These are phyloP conservation scores for Termitomyces sp. DNA, from an alignment of 768 basidiomycete genomes.

Conservation along the genomic window DNA sequence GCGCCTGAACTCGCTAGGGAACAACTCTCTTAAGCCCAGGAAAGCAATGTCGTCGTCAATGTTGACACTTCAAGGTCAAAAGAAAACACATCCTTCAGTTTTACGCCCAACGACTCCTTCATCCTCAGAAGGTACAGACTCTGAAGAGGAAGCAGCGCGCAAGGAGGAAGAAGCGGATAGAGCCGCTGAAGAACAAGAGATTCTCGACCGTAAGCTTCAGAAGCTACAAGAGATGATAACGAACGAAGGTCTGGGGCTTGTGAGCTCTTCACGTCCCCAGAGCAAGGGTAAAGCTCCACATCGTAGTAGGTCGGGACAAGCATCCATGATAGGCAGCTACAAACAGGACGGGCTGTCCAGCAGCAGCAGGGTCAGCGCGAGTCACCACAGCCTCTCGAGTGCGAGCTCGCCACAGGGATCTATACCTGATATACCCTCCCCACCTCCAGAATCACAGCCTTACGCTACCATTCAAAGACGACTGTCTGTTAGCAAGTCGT, in stretches of 20 bases:
- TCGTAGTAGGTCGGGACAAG: slow-evolving; percentile 41
- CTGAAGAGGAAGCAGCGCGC: slow-evolving; percentile 58
- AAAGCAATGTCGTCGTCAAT: slow-evolving; percentile 69
- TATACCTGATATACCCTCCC: slow-evolving; percentile 79
- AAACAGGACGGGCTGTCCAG: slow-evolving; percentile 41
- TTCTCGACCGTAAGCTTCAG: slow-evolving; percentile 62
- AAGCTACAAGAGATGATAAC: slow-evolving; percentile 73
- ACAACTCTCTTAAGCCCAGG: slow-evolving; percentile 46
- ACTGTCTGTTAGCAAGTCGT: slow-evolving; percentile 51
- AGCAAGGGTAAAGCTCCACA: slow-evolving; percentile 38
- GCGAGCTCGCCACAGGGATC: slow-evolving; percentile 73
- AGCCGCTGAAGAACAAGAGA: slow-evolving; percentile 62
- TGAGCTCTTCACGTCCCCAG: slow-evolving; percentile 36
- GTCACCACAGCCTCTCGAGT: slow-evolving; percentile 68
- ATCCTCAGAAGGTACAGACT: slow-evolving; percentile 51
- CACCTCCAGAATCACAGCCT: slow-evolving; percentile 52
- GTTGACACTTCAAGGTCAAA: slow-evolving; percentile 59
- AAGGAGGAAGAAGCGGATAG: slow-evolving; percentile 72
- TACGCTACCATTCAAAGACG: slow-evolving; percentile 52
- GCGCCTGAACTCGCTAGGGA: slow-evolving; percentile 65
- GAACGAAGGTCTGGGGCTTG: slow-evolving; percentile 68
- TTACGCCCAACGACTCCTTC: slow-evolving; percentile 46
- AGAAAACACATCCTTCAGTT: slow-evolving; percentile 28
- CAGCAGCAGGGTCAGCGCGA: slow-evolving; percentile 42
- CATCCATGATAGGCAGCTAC: slow-evolving; percentile 32